Evolutionary conservation across 148 eudicot genomes (phyloP), one percentile per base, ranked within the genome.

Genomic region (Vaccinium myrtillus): DNA sequence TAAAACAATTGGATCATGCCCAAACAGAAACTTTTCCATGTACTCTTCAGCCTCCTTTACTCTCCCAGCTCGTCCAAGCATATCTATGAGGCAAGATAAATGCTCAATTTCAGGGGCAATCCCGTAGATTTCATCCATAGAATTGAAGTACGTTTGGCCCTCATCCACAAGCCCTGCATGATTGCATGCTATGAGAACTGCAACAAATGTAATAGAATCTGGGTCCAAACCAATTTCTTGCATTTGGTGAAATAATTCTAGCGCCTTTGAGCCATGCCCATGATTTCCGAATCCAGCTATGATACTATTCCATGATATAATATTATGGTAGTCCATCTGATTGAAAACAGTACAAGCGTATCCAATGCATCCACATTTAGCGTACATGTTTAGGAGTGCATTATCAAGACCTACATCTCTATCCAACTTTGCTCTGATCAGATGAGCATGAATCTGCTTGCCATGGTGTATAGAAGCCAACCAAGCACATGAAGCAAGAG

Each of bases 371-470:
- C 95, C 95, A 80, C 91, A 90, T 75, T 92, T 92, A 49, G 95
- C 90, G 81, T 92, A 92, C 95, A 92, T 92, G 83, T 87, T 90
- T 8, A 92, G 69, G 78, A 92, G 90, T 12, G 91, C 91, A 86
- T 92, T 92, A 61, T 81, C 87, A 69, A 91, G 87, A 3, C 84
- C 92, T 11, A 87, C 75, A 84, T 92, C 94, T 53, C 78, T 63
- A 71, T 84, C 65, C 27, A 65, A 43, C 84, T 86, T 80, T 55
- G 84, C 87, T 82, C 92, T 86, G 25, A 90, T 84, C 30, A 92
- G 59, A 79, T 75, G 84, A 71, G 80, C 90, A 84, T 92, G 95
- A 80, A 91, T 88, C 78, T 91, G 88, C 69, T 85, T 91, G 39
- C 95, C 93, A 76, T 85, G 85, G 80, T 55, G 50, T 56, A 89